Conservation (phyloP, 1,139 yeast species). For the Pichia sp. region DNA sequence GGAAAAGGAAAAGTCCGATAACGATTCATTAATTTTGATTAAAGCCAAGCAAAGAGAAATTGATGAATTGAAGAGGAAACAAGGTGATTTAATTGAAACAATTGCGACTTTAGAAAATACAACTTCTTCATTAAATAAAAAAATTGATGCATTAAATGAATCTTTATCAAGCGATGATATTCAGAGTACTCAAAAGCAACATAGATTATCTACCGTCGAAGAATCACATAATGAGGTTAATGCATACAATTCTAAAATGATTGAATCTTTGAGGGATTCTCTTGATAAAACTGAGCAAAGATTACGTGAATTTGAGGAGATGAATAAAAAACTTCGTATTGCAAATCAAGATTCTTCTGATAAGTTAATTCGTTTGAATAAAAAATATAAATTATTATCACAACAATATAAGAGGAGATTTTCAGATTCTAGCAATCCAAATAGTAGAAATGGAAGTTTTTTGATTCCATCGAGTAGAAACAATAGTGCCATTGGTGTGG, state of each 20-base stretch:
- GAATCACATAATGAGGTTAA: neutral
- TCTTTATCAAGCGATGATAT: neutral
- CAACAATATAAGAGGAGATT: conserved; percentile 43
- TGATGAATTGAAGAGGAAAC: conserved; percentile 43
- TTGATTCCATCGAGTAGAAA: neutral
- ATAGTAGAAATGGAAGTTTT: conserved; percentile 22
- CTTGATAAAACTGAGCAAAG: conserved; percentile 45
- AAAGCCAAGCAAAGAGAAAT: conserved; percentile 47
- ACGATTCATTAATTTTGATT: conserved; percentile 42
- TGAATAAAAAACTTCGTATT: conserved; percentile 51
- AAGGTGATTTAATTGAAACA: conserved; percentile 28
- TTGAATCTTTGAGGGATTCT: conserved; percentile 47
- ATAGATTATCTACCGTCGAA: neutral
- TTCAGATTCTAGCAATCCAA: conserved; percentile 25
- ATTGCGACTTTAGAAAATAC: conserved; percentile 6
- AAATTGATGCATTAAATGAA: conserved; percentile 1
- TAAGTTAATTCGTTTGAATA: conserved; percentile 60
- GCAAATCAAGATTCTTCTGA: conserved; percentile 62
- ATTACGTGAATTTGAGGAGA: conserved; percentile 48
- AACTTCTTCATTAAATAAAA: conserved; percentile 8
- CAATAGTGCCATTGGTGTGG: neutral
- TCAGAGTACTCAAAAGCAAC: neutral
- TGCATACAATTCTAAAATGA: conserved; percentile 29
- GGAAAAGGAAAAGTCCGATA: conserved; percentile 55
- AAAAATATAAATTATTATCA: conserved; percentile 57